Evolutionary conservation across 768 basidiomycete species (phyloP).

Genomic region (Russula dissimulans): DNA sequence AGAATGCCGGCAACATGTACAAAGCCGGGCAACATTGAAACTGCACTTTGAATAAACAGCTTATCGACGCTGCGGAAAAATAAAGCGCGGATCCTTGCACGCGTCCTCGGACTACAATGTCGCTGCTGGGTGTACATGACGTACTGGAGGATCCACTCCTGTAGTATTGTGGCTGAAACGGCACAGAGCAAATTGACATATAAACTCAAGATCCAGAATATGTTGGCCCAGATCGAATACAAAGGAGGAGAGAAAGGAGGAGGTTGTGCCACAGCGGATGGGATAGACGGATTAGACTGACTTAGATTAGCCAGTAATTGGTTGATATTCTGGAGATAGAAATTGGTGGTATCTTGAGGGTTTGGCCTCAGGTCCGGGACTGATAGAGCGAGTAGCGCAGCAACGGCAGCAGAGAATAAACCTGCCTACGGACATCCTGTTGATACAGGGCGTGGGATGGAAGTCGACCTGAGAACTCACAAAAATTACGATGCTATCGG

Average conservation of each 20-base stretch:
- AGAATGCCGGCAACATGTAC: neutral
- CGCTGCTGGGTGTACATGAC: neutral
- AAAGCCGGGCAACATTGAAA: neutral
- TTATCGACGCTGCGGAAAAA: neutral
- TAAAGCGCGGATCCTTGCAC: neutral
- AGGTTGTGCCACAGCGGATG: neutral
- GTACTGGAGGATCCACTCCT: neutral
- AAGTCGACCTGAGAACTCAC: too few relatives aligned
- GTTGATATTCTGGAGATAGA: neutral
- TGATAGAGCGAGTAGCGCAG: neutral
- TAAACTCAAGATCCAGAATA: conserved; percentile 7
- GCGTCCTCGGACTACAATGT: neutral
- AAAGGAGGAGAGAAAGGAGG: neutral
- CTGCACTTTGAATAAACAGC: neutral
- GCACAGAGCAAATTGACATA: neutral
- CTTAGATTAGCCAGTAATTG: neutral
- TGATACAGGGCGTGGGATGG: too few relatives aligned
- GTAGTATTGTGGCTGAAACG: neutral
- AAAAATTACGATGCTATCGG: too few relatives aligned
- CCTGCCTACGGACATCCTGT: too few relatives aligned
- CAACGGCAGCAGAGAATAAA: too few relatives aligned
- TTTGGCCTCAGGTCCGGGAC: conserved; percentile 4
- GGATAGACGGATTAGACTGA: neutral
- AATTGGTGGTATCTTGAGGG: neutral
- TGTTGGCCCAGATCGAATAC: conserved; percentile 1